Percentiles rank a stretch among this genome's conserved stretches.
Conservation (phyloP, 371 early-diverging fungal genomes). For the Parasitella parasitica region DNA sequence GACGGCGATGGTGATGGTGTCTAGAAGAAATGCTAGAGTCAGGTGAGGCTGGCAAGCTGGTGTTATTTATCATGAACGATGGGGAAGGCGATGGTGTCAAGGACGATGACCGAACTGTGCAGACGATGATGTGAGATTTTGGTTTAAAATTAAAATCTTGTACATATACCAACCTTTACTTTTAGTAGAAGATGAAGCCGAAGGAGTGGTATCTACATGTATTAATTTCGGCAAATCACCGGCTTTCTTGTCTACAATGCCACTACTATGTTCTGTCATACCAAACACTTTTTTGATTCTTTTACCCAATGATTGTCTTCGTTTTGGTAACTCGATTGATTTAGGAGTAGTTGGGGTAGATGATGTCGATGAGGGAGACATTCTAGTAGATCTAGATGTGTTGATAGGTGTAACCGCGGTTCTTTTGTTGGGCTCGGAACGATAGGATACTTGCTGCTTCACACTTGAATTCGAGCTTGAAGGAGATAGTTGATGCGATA, state of each 20-base stretch:
- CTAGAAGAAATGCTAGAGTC: constrained; percentile 13
- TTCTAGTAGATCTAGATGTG: background rate
- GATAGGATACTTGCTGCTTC: background rate
- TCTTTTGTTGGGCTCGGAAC: background rate
- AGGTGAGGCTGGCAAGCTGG: constrained; percentile 17
- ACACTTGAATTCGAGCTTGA: constrained; percentile 16
- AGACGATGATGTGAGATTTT: background rate
- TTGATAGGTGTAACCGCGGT: background rate
- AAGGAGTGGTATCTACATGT: background rate
- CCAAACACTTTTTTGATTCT: constrained; percentile 22
- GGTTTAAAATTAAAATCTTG: background rate
- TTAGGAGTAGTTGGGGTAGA: background rate
- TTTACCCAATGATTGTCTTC: constrained; percentile 28
- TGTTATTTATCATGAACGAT: background rate
- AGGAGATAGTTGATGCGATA: constrained; percentile 5
- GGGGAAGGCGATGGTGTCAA: background rate
- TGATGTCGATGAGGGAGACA: background rate
- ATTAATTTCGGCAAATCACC: constrained; percentile 3
- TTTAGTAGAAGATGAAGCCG: background rate
- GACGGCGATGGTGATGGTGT: constrained; percentile 5
- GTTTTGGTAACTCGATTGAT: constrained; percentile 7
- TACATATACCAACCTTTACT: background rate
- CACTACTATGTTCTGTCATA: background rate
- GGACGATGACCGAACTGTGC: background rate
- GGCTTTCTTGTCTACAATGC: background rate